Evolutionary conservation across 140 eudicot species (phyloP).

Genomic region (Stevia rebaudiana): DNA sequence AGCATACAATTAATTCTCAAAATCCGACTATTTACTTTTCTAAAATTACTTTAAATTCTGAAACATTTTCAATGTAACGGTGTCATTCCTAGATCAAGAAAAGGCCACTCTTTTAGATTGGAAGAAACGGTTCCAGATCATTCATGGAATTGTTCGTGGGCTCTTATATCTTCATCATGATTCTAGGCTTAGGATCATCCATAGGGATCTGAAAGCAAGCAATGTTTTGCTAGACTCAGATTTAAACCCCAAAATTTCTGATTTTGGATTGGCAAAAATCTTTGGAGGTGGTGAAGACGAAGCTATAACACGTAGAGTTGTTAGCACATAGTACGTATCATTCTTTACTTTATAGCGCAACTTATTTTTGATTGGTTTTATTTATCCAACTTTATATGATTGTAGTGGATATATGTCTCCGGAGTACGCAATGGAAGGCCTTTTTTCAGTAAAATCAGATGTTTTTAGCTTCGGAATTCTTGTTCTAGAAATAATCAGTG

Average conservation of each 20-base stretch:
- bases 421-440: too few species aligned
- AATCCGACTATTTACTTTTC: neutral
- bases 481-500: too few species aligned
- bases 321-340: conserved; percentile 26
- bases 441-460: too few species aligned
- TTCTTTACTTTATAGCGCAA: neutral
- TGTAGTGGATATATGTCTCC: too few species aligned
- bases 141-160: conserved; percentile 53
- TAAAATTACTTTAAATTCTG: neutral
- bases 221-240: conserved; percentile 44
- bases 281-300: conserved; percentile 42
- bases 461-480: too few species aligned
- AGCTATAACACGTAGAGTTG: conserved; percentile 40
- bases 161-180: conserved; percentile 56
- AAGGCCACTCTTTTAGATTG: conserved; percentile 25
- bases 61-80: neutral
- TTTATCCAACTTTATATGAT: too few species aligned
- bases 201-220: too few species aligned
- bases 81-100: conserved; percentile 8
- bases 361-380: too few species aligned
- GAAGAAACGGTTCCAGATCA: conserved; percentile 39
- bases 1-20: neutral
- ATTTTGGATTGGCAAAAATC: conserved; percentile 59
- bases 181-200: conserved; percentile 34
- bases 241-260: conserved; percentile 58